These are phyloP conservation scores for Suillus subluteus DNA, from an alignment of 768 basidiomycete genomes.

Conservation along the genomic window DNA sequence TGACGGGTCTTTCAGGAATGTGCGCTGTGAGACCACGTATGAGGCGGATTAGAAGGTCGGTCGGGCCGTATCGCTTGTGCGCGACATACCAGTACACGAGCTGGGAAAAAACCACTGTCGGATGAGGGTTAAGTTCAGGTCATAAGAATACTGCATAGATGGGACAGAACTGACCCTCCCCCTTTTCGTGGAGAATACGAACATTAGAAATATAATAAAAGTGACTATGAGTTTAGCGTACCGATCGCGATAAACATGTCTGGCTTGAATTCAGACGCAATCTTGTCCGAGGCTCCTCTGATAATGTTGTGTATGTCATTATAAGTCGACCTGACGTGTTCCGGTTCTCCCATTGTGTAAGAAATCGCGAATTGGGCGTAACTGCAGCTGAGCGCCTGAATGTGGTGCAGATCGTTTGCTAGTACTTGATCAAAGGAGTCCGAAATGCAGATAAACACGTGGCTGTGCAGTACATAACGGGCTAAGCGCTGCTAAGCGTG, in stretches of 20 bases:
- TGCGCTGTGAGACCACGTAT: constrained; percentile 53
- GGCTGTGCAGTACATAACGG: not conserved
- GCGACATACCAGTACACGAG: constrained; percentile 74
- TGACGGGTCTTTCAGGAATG: constrained; percentile 75
- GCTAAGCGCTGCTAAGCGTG: not conserved
- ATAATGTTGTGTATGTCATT: constrained; percentile 94
- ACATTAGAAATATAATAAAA: not conserved
- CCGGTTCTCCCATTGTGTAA: constrained; percentile 42
- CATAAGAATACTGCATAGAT: constrained; percentile 19
- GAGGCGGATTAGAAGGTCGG: constrained; percentile 3
- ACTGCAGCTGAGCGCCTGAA: not conserved
- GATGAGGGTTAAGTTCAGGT: constrained; percentile 20
- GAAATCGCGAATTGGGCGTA: not conserved
- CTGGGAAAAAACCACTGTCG: constrained; percentile 91
- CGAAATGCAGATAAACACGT: not conserved
- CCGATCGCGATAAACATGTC: constrained; percentile 86
- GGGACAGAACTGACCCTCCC: constrained; percentile 68
- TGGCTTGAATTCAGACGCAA: constrained; percentile 82
- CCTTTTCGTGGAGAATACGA: constrained; percentile 43
- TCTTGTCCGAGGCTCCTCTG: constrained; percentile 62
- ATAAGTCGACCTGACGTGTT: constrained; percentile 80
- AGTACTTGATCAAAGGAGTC: not conserved
- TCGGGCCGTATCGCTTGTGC: constrained; percentile 2
- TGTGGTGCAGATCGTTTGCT: constrained; percentile 2
- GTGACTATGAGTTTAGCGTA: constrained; percentile 31